Conservation (phyloP, 2,329 filamentous ascomycete genomes). For the Colletotrichum musicola region DNA sequence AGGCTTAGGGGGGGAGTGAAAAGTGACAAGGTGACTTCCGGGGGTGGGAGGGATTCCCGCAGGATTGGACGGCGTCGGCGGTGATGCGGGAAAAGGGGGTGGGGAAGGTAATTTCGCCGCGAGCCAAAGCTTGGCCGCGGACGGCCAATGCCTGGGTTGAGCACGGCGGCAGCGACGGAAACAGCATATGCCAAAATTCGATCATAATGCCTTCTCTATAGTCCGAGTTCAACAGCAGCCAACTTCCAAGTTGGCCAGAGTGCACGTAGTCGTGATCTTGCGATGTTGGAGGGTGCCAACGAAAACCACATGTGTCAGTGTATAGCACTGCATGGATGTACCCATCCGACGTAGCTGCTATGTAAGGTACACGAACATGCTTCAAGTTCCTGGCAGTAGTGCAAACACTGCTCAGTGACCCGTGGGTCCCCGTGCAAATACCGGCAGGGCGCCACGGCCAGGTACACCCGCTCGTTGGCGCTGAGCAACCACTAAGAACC, state of each 20-base stretch:
- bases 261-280: no score
- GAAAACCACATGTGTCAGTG: neutral
- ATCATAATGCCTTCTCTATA: no score
- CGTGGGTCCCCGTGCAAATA: slow-evolving; percentile 27
- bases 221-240: no score
- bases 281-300: neutral
- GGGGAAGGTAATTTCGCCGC: slow-evolving; percentile 37
- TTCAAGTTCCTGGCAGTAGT: neutral
- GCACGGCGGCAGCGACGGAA: no score
- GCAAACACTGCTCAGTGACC: slow-evolving; percentile 1
- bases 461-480: slow-evolving; percentile 24
- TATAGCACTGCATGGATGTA: neutral
- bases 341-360: no score
- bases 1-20: neutral
- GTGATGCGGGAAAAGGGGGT: slow-evolving; percentile 38
- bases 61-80: slow-evolving; percentile 31
- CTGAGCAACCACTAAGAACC: slow-evolving; percentile 1
- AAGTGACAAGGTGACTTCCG: slow-evolving; percentile 23
- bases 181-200: no score
- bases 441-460: slow-evolving; percentile 27
- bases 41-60: slow-evolving; percentile 12
- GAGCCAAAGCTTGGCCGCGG: slow-evolving; percentile 33
- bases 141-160: neutral
- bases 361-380: no score
- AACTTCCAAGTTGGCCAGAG: no score